These are phyloP conservation scores for Botryobasidium botryosum DNA, from an alignment of 768 basidiomycete genomes.

Conservation along the genomic window DNA sequence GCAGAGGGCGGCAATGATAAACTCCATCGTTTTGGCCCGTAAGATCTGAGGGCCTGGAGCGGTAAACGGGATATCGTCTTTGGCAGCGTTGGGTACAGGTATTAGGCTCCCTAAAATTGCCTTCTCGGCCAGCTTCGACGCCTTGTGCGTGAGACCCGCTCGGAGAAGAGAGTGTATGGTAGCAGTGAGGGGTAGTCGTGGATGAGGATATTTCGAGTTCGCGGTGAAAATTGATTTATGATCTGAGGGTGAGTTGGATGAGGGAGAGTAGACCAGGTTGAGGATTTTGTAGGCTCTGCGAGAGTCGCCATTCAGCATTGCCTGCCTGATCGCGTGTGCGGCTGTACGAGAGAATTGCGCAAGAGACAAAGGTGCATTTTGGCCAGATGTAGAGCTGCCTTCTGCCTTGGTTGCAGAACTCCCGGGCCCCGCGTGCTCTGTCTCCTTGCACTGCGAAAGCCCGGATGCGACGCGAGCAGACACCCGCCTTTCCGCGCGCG, in stretches of 20 bases:
- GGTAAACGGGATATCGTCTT: neutral
- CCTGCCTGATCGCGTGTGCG: conserved; percentile 3
- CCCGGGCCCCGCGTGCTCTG: no score
- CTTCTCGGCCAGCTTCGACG: conserved; percentile 6
- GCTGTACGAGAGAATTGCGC: neutral
- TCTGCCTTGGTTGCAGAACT: no score
- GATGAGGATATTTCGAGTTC: neutral
- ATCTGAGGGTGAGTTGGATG: neutral
- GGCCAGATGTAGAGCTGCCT: no score
- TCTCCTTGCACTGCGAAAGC: no score
- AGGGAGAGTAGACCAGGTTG: neutral
- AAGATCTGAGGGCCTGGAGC: neutral
- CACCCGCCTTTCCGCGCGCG: no score
- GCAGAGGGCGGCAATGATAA: conserved; percentile 6
- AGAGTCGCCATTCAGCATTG: neutral
- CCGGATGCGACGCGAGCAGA: no score
- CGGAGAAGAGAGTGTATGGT: conserved; percentile 6
- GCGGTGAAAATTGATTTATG: neutral
- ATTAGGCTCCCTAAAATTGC: neutral
- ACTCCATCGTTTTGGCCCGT: conserved; percentile 1
- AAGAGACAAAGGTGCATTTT: no score
- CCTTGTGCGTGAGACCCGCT: conserved; percentile 4
- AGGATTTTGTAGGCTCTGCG: neutral
- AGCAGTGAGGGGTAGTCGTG: conserved; percentile 3
- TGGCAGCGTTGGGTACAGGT: neutral